Evolutionary conservation across 2,329 filamentous ascomycete species (phyloP), one percentile per base, ranked within the genome.

Genomic region (Colletotrichum caudatum): DNA sequence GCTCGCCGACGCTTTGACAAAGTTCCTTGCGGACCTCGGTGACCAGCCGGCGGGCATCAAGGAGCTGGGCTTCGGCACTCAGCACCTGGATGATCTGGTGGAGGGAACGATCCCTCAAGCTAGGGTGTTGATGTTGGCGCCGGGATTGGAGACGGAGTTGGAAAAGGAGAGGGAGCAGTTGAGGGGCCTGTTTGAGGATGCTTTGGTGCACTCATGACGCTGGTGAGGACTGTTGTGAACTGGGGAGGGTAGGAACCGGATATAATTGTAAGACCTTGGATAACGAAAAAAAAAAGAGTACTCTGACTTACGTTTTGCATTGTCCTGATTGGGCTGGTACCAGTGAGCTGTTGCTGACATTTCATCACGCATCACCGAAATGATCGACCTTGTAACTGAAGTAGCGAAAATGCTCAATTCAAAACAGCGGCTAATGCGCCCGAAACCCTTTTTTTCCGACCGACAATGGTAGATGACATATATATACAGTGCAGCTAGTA

Each of bases 81-180:
- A 89, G 50, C 90, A 98, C 83, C 85, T 99, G 23, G 94, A 97
- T 74, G 89, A 85, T 12, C 84, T 99, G 74, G 94, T 99, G 1
- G 95, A 98, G 81, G 97, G 96, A 1, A 99, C 96, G 0, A 91
- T 99, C 73, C 96, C 96, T 6, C 96, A 99, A 84, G 90, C 90
- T 67, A 87, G 96, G 75, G 97, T 99, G 66, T 81, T 99, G 78
- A 96, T 95, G 92, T 83, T 99, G 73, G 96, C 96, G 39, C 97
- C 96, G 0, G 94, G 89, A 35, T 81, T 99, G 77, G 90, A 89
- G 50, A 88, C 87, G 75, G 92, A 94, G 78, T 80, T 93, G 58
- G 86, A 91, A 76, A 84, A 86, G 59, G 93, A 95, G 81, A 90
- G 88, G 80, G 92, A 93, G 67, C 91, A 95, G 81, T 81, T 96